Evolutionary conservation across 805 yeast species (phyloP).

Genomic region (Helenozyma baotianmanensis): DNA sequence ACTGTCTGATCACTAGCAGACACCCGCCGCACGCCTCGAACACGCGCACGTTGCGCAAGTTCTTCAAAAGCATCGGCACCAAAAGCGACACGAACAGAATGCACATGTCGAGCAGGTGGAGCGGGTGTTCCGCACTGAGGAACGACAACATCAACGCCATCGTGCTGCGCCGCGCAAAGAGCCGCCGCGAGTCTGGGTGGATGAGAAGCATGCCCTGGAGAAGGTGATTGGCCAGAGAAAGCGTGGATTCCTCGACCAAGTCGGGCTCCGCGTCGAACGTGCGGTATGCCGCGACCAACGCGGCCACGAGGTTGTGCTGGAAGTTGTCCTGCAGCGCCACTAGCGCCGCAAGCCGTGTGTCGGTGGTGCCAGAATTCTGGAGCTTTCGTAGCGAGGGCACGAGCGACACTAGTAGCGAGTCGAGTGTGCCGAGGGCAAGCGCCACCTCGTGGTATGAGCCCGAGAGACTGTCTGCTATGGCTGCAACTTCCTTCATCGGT

Average conservation of each 20-base stretch:
- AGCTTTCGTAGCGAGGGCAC: conserved; percentile 9
- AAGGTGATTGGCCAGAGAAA: conserved; percentile 28
- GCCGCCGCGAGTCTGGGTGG: conserved; percentile 50
- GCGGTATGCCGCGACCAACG: conserved; percentile 23
- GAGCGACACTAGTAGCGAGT: conserved; percentile 6
- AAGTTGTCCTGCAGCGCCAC: conserved; percentile 47
- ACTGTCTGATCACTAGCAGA: conserved; percentile 41
- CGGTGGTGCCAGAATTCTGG: conserved; percentile 6
- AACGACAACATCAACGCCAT: conserved; percentile 31
- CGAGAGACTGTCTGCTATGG: conserved; percentile 7
- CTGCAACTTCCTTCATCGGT: conserved; percentile 2
- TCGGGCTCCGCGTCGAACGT: conserved; percentile 1
- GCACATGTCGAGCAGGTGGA: conserved; percentile 14
- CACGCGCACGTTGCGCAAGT: conserved; percentile 50
- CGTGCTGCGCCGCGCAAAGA: conserved; percentile 42
- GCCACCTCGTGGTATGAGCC: conserved; percentile 2
- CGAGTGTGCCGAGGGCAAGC: conserved; percentile 7
- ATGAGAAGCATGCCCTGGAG: conserved; percentile 58
- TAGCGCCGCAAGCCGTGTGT: conserved; percentile 24
- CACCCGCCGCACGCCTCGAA: conserved; percentile 60
- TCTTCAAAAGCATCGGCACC: conserved; percentile 54
- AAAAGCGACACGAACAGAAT: conserved; percentile 47
- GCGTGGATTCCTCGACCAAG: conserved; percentile 4
- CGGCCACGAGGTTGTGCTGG: conserved; percentile 45
- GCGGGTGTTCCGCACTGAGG: conserved; percentile 13